Base-by-base conservation (phyloP, 441 rosid genomes). In the Pelargonium australe region DNA sequence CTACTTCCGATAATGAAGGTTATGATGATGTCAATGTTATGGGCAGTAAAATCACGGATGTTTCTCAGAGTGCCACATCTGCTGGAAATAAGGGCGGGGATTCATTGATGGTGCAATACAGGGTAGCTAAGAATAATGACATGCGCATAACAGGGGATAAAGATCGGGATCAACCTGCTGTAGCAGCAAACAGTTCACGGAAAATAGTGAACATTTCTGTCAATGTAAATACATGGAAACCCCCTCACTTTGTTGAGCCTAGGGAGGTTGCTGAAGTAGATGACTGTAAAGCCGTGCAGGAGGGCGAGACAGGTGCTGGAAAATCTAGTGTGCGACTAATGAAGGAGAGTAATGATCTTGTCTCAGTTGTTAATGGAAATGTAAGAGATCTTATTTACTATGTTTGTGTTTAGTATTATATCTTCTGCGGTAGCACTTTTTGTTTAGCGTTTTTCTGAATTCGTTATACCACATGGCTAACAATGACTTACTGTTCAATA, bases 151-250 rank as follows among this genome's bases (percentile, higher is more conserved):
- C 69, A 40, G 64, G 76, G 76, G 72, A 49, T 67, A 77, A 77
- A 55, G 73, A 79, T 74, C 75, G 69, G 70, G 78, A 73, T 70
- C 84, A 76, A 57, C 68, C 75, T 67, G 70, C 72, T 79, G 64
- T 74, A 19, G 83, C 79, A 58, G 76, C 74, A 70, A 83, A 77
- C 71, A 66, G 74, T 65, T 75, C 83, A 61, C 80, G 64, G 43
- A 85, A 75, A 73, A 74, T 66, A 49, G 82, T 66, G 51, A 86
- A 66, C 79, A 67, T 78, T 63, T 79, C 89, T 23, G 81, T 67
- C 19, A 81, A 84, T 82, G 75, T 77, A 63, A 83, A 82, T 72
- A 69, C 82, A 13, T 79, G 91, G 87, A 88, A 79, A 70, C 80
- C 73, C 49, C 71, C 76, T 77, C 83, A 67, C 57, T 76, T 68